Evolutionary conservation across 345 rosid species (phyloP).

Genomic region (Psidium friedrichsthalianum): DNA sequence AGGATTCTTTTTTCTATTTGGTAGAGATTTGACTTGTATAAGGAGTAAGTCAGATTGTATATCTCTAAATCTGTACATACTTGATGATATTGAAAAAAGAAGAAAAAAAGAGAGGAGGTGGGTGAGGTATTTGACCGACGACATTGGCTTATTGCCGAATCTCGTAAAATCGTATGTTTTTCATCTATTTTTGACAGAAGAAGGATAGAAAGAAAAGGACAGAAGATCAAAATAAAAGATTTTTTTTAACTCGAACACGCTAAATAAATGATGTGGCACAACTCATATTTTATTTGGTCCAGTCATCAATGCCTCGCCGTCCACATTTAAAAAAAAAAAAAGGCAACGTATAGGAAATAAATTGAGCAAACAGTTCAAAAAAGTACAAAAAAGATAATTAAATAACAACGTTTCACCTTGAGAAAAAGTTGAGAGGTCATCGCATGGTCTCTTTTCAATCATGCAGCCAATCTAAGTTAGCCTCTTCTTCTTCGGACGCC

Average conservation of each 20-base stretch:
- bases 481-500: background rate
- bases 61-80: too few relatives aligned
- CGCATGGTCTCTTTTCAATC: background rate
- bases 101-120: too few relatives aligned
- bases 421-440: background rate
- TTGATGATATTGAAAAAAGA: too few relatives aligned
- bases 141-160: too few relatives aligned
- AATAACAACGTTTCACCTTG: background rate
- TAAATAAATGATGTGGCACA: background rate
- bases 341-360: background rate
- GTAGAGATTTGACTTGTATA: too few relatives aligned
- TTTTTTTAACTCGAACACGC: background rate
- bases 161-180: too few relatives aligned
- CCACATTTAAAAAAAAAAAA: background rate
- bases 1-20: too few relatives aligned
- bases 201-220: background rate
- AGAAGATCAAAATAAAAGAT: background rate
- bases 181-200: too few relatives aligned
- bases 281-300: background rate
- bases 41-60: too few relatives aligned
- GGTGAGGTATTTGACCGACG: too few relatives aligned
- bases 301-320: fast-evolving
- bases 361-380: background rate
- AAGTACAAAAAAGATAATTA: background rate
- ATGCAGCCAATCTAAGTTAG: conserved; percentile 11